These are phyloP conservation scores for Aurantiochytrium sp. DNA, from an alignment of 108 stramenopile genomes.

Conservation along the genomic window DNA sequence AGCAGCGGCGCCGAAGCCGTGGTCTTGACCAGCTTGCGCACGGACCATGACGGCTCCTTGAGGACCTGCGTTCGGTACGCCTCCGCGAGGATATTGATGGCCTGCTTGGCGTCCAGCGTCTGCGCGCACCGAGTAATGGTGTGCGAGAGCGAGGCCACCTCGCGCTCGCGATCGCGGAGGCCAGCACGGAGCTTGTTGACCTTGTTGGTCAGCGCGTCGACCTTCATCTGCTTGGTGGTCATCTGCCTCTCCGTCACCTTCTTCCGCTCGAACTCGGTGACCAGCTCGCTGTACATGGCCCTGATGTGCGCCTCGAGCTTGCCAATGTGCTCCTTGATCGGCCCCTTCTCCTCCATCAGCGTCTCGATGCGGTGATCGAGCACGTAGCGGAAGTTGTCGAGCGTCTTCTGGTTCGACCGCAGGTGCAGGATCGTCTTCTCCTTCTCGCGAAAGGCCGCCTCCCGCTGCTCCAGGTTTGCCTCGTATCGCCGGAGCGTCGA, in stretches of 20 bases:
- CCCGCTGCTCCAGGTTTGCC: constrained; percentile 36
- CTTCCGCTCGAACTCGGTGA: constrained; percentile 52
- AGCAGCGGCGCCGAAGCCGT: not conserved
- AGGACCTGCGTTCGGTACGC: constrained; percentile 35
- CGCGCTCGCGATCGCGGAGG: constrained; percentile 47
- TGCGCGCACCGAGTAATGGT: constrained; percentile 45
- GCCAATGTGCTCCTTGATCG: constrained; percentile 54
- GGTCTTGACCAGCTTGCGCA: not conserved
- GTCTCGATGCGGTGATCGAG: constrained; percentile 60
- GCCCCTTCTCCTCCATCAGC: constrained; percentile 56
- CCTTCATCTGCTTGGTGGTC: constrained; percentile 50
- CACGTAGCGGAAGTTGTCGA: constrained; percentile 63
- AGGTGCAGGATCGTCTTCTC: constrained; percentile 53
- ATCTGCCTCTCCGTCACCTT: constrained; percentile 42
- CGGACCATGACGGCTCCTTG: constrained; percentile 29
- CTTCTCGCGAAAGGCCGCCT: constrained; percentile 36
- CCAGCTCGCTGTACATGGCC: constrained; percentile 60
- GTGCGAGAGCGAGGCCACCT: constrained; percentile 43
- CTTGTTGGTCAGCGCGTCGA: constrained; percentile 45
- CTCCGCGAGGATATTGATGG: constrained; percentile 47
- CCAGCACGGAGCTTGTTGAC: constrained; percentile 35
- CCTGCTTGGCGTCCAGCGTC: constrained; percentile 42
- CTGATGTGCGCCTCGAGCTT: constrained; percentile 56
- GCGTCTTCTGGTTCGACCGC: constrained; percentile 48
- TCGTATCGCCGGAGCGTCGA: constrained; percentile 37